Percentiles rank a stretch among this genome's conserved stretches.
phyloP scores from a whole-genome alignment of 192 early-diverging fungal genomes.

The Umbelopsis vinacea region DNA sequence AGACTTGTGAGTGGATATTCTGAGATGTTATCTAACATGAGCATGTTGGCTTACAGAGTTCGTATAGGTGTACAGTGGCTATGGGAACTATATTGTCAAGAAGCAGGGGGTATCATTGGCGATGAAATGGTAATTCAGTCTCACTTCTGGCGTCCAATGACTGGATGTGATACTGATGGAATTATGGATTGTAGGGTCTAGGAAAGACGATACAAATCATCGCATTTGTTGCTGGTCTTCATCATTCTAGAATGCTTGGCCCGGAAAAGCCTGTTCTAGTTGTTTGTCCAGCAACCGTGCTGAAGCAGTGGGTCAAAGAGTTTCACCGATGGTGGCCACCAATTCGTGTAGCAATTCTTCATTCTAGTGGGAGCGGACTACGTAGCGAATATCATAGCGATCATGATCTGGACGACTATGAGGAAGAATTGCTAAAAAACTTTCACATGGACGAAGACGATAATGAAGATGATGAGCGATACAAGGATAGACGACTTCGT shows the following conservation, averaged over 20 bases:
- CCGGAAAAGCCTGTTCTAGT: slow-evolving; percentile 53
- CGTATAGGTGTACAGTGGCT: slow-evolving; percentile 76
- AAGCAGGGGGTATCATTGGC: slow-evolving; percentile 89
- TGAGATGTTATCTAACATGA: background rate
- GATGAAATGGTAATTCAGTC: slow-evolving; percentile 81
- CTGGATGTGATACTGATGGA: background rate
- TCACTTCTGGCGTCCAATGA: background rate
- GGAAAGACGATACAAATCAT: slow-evolving; percentile 95
- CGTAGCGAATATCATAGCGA: slow-evolving; percentile 35
- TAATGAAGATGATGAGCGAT: slow-evolving; percentile 33
- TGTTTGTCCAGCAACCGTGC: slow-evolving; percentile 79
- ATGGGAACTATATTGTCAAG: slow-evolving; percentile 84
- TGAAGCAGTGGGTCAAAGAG: slow-evolving; percentile 85
- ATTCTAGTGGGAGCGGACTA: slow-evolving; percentile 84
- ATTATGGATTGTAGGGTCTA: slow-evolving; percentile 61
- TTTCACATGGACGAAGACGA: slow-evolving; percentile 37
- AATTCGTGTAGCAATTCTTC: slow-evolving; percentile 87
- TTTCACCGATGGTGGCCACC: slow-evolving; percentile 86
- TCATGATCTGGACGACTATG: slow-evolving; percentile 27
- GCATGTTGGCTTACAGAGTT: background rate
- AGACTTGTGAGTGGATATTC: slow-evolving; percentile 50
- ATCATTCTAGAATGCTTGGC: slow-evolving; percentile 68
- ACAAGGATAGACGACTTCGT: slow-evolving; percentile 32
- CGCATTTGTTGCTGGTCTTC: slow-evolving; percentile 79
- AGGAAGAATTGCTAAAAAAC: slow-evolving; percentile 25